Base-by-base conservation (phyloP, 1,139 yeast genomes). In the Pichia sp. region DNA sequence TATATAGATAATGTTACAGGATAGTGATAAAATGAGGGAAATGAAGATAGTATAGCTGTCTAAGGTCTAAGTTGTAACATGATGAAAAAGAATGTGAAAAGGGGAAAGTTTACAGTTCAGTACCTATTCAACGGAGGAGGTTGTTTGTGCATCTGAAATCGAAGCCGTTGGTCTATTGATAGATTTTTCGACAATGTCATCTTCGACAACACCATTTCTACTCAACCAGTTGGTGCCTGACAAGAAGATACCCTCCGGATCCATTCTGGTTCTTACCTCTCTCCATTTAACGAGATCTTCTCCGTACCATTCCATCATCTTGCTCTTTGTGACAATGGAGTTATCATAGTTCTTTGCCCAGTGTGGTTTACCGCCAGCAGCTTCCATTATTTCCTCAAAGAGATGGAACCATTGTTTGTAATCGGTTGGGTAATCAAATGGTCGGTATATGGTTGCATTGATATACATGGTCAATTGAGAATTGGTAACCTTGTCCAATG, bases 301-400 rank as follows among this genome's bases (percentile, higher is more conserved):
- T 10, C 95, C 95, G 55, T 78, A 85, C 95, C 95, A 85, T 45
- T 75, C 74, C 38, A 66, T 63, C 65, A 85, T 76, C 44, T 74
- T 73, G 4, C 74, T 69, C 27, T 76, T 73, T 53, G 86, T 76
- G 2, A 96, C 96, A 48, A 79, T 67, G 22, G 77, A 62, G 3
- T 96, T 96, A 46, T 87, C 69, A 56, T 87, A 91, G 60, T 88
- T 88, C 67, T 91, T 91, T n/a, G 98, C 98, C 98, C 98, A 91
- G 58, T 91, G 98, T 2, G 98, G 98, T 56, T 80, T 84, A 33
- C 98, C 98, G 27, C 84, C 88, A 18, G 82, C 88, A 24, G 73
- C 75, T 37, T 69, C 68, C 68, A 88, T 67, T 2, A 85, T 72
- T 40, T 73, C 71, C 59, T 91, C 98, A 58, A 91, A 91, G n/a